Evolutionary conservation across 2,329 filamentous ascomycete species (phyloP).

Genomic region (Paecilomyces sp.): DNA sequence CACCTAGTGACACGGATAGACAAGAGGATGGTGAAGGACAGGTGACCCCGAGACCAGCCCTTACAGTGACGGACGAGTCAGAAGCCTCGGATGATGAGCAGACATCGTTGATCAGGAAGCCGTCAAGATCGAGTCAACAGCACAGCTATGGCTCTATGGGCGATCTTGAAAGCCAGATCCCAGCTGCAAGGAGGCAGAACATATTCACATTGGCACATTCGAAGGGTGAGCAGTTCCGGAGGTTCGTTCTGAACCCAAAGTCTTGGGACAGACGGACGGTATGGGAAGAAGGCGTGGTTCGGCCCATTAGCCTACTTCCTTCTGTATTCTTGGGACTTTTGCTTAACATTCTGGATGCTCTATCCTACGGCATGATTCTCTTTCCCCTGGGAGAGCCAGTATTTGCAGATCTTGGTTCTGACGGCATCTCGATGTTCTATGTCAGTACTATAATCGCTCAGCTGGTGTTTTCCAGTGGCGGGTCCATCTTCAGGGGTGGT

Average conservation of each 20-base stretch:
- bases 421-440: conserved; percentile 98
- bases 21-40: conserved; percentile 12
- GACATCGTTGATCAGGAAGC: conserved; percentile 27
- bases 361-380: conserved; percentile 95
- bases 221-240: conserved; percentile 14
- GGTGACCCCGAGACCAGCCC: conserved; percentile 6
- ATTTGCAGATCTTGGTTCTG: conserved; percentile 78
- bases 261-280: conserved; percentile 64
- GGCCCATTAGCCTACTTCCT: conserved; percentile 66
- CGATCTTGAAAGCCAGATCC: conserved; percentile 24
- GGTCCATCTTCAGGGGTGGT: conserved; percentile 82
- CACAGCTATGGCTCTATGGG: conserved; percentile 21
- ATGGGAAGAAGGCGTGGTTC: conserved; percentile 56
- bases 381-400: conserved; percentile 85
- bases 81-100: conserved; percentile 25
- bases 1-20: conserved; percentile 16
- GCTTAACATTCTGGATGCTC: conserved; percentile 85
- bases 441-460: conserved; percentile 95
- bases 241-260: conserved; percentile 52
- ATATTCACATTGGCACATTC: conserved; percentile 11
- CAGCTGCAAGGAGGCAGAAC: conserved; percentile 5
- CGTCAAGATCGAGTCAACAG: conserved; percentile 17
- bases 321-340: conserved; percentile 83
- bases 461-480: conserved; percentile 73
- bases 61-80: conserved; percentile 13